These are phyloP conservation scores for Eucalyptus decipiens DNA, from an alignment of 345 rosid species.

Conservation along the genomic window DNA sequence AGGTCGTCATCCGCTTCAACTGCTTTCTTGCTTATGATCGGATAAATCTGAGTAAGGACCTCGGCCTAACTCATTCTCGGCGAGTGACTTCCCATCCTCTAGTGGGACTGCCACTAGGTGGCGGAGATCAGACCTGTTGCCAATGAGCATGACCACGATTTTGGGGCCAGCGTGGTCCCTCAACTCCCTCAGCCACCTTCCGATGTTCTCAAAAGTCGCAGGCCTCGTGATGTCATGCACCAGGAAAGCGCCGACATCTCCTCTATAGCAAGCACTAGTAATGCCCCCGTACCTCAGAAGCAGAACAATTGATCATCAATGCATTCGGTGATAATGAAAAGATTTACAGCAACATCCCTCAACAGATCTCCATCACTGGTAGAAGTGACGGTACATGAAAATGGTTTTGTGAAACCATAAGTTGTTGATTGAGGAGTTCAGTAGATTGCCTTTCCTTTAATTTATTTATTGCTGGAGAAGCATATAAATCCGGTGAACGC, in stretches of 20 bases:
- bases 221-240: conserved; percentile 35
- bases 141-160: conserved; percentile 42
- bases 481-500: not conserved
- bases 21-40: conserved; percentile 24
- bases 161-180: conserved; percentile 37
- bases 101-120: conserved; percentile 31
- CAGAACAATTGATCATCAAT: not conserved
- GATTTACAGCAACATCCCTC: not conserved
- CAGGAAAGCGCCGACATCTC: conserved; percentile 42
- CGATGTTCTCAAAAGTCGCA: conserved; percentile 28
- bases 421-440: not conserved
- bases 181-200: conserved; percentile 38
- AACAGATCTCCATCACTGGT: not conserved
- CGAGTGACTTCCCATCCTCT: conserved; percentile 27
- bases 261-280: conserved; percentile 37
- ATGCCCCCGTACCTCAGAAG: conserved; percentile 35
- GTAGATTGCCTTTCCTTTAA: not conserved
- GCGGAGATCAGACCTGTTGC: conserved; percentile 41
- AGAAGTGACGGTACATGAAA: not conserved
- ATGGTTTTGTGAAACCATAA: not conserved
- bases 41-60: conserved; percentile 35
- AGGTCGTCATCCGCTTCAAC: conserved; percentile 26
- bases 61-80: conserved; percentile 26
- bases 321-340: not conserved
- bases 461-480: not conserved